A percentile compares a stretch with the other conserved stretches of the same genome.
Conservation (phyloP, 2,329 filamentous ascomycete species). For the Scedosporium dehoogii region DNA sequence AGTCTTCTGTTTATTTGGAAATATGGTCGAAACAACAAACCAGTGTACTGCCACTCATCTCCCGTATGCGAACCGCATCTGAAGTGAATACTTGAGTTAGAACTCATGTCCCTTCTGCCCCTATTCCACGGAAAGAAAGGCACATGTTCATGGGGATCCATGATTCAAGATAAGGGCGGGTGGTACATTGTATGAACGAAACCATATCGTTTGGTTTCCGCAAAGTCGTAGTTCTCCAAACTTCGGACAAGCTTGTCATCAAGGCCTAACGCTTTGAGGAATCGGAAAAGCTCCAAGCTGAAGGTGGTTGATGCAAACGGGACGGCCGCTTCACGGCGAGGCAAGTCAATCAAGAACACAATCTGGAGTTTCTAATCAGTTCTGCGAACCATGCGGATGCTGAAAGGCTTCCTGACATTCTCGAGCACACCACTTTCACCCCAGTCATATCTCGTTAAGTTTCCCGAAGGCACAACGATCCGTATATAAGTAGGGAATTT, state of each 20-base stretch:
- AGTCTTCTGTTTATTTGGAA: too few relatives aligned
- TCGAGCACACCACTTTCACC: constrained; percentile 78
- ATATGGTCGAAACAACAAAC: constrained; percentile 16
- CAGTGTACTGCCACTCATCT: constrained; percentile 31
- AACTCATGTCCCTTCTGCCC: too few relatives aligned
- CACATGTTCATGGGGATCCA: too few relatives aligned
- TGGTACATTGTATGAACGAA: constrained; percentile 80
- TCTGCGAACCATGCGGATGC: background rate
- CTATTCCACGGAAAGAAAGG: background rate
- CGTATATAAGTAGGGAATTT: constrained; percentile 65
- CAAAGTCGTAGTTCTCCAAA: constrained; percentile 72
- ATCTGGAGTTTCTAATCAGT: constrained; percentile 34
- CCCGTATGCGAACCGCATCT: constrained; percentile 47
- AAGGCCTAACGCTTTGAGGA: constrained; percentile 57
- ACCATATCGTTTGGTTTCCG: constrained; percentile 56
- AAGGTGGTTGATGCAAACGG: constrained; percentile 38
- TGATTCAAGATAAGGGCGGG: background rate
- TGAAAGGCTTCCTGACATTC: constrained; percentile 45
- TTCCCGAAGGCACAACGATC: constrained; percentile 78
- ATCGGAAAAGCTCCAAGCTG: constrained; percentile 59
- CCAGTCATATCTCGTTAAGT: constrained; percentile 81
- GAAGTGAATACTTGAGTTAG: constrained; percentile 11
- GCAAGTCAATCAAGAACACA: constrained; percentile 88
- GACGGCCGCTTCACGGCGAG: constrained; percentile 30
- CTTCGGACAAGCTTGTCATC: constrained; percentile 56